Percentiles rank a stretch among this genome's conserved stretches.
These are phyloP conservation scores for Tuber melanosporum DNA, from an alignment of 495 filamentous ascomycete species.

Conservation along the genomic window DNA sequence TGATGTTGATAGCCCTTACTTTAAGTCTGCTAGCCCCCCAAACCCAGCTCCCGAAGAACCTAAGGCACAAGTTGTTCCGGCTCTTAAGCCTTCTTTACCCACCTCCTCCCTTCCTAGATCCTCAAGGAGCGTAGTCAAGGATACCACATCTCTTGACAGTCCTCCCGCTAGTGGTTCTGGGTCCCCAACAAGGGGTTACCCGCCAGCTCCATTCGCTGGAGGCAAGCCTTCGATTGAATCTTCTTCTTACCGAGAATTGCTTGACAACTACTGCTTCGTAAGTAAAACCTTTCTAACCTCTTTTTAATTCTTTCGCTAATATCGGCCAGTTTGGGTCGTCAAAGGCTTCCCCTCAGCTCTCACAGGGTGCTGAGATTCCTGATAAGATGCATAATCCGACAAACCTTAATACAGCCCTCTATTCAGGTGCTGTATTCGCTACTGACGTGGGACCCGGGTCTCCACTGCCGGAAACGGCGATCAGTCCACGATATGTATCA, in stretches of 20 bases:
- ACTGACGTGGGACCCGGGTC: conserved; percentile 19
- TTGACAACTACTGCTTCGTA: conserved; percentile 99
- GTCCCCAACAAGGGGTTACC: conserved; percentile 45
- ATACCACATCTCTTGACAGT: conserved; percentile 30
- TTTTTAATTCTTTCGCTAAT: conserved; percentile 18
- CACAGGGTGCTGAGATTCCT: conserved; percentile 25
- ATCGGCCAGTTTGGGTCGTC: conserved; percentile 49
- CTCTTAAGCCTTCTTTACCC: conserved; percentile 1
- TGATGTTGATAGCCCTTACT: conserved; percentile 41
- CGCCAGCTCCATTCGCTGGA: conserved; percentile 27
- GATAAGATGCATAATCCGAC: conserved; percentile 34
- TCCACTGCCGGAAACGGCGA: conserved; percentile 25
- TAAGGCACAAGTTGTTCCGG: conserved; percentile 19
- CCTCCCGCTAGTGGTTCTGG: conserved; percentile 38
- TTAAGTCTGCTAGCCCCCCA: conserved; percentile 33
- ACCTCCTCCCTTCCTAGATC: conserved; percentile 13
- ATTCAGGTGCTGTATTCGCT: conserved; percentile 31
- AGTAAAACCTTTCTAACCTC: conserved; percentile 48
- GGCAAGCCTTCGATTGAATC: conserved; percentile 69
- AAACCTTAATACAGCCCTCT: conserved; percentile 21
- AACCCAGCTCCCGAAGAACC: conserved; percentile 18
- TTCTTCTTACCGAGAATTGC: conserved; percentile 81
- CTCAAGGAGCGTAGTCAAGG: conserved; percentile 25
- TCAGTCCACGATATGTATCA: conserved; percentile 34
- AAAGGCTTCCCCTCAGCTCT: conserved; percentile 43